Evolutionary conservation across 495 filamentous ascomycete genomes (phyloP).

Genomic region (Talaromyces liani): DNA sequence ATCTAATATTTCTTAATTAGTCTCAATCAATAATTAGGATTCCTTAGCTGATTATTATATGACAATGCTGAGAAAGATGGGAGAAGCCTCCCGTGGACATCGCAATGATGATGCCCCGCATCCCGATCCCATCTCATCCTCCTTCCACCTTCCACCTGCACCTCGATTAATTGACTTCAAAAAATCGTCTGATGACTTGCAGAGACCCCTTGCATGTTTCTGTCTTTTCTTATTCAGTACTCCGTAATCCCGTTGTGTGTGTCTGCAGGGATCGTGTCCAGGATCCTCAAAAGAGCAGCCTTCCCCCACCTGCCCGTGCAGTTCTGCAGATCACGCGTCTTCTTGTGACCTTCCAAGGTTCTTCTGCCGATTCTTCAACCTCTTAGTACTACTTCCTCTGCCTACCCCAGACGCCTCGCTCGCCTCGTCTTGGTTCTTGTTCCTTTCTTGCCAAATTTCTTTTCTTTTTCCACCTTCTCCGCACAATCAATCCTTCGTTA

Average conservation of each 20-base stretch:
- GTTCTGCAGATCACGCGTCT: conserved; percentile 7
- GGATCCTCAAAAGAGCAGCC: background rate
- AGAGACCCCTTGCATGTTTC: background rate
- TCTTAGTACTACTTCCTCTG: background rate
- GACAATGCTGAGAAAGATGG: background rate
- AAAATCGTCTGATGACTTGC: background rate
- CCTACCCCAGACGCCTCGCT: conserved; percentile 5
- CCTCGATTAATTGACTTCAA: background rate
- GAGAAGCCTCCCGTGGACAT: background rate
- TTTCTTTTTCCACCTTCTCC: background rate
- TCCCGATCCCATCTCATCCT: background rate
- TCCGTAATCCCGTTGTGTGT: background rate
- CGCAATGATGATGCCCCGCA: background rate
- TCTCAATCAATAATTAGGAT: background rate
- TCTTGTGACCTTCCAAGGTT: conserved; percentile 2
- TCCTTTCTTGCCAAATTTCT: background rate
- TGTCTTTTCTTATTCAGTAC: background rate
- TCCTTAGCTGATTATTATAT: background rate
- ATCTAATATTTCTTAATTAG: no score
- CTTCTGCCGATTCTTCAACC: conserved; percentile 4
- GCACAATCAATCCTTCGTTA: background rate
- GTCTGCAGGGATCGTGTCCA: background rate
- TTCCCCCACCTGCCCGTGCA: background rate
- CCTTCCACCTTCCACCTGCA: background rate
- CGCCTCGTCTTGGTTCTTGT: background rate